Evolutionary conservation across 2,329 filamentous ascomycete genomes (phyloP), one percentile per base, ranked within the genome.

Genomic region (Geosmithia flava): DNA sequence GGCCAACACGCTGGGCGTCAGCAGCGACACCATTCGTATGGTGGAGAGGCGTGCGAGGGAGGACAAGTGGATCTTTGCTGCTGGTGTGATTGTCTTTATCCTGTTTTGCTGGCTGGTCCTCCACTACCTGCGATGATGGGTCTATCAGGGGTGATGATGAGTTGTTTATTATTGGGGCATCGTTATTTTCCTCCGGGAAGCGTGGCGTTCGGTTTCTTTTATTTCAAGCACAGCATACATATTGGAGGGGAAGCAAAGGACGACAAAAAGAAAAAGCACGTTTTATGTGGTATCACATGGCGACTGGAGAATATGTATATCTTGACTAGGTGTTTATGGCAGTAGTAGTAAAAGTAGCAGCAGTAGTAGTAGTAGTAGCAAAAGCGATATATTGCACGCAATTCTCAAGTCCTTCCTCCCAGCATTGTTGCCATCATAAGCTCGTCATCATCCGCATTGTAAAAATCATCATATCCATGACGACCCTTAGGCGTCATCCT

Each of bases 61-160:
- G 70, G 93, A 98, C 64, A 97, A 96, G 68, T 97, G 90, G 89
- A 95, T 98, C 37, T 98, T 98, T 64, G 86, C 85, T 75, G 85
- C 72, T 0, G 89, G 93, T 0, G 88, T 91, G 2, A 66, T 94
- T 5, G 66, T 93, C 37, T 98, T 98, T 65, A 86, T 97, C 58
- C 61, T 78, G 39, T 98, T 98, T 62, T 95, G 91, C 65, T 97
- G 88, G 81, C 68, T 93, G 53, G 89, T 95, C 49, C 62, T 98
- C 60, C 85, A 90, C 66, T 97, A 80, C 62, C 64, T 98, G 66
- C 72, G 87, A 62, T 60, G 46, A 42, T 20, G 37, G 27, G 7
- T n/a, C 15, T 11, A 20, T 19, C n/a, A 4, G 13, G 11, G 37
- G 37, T 11, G 13, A 17, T 11, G 13, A 17, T 27, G 23, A 27